A percentile compares a stretch with the other conserved stretches of the same genome.
These are phyloP conservation scores for Trypanosoma rangeli DNA, from an alignment of 208 protist genomes.

Conservation along the genomic window DNA sequence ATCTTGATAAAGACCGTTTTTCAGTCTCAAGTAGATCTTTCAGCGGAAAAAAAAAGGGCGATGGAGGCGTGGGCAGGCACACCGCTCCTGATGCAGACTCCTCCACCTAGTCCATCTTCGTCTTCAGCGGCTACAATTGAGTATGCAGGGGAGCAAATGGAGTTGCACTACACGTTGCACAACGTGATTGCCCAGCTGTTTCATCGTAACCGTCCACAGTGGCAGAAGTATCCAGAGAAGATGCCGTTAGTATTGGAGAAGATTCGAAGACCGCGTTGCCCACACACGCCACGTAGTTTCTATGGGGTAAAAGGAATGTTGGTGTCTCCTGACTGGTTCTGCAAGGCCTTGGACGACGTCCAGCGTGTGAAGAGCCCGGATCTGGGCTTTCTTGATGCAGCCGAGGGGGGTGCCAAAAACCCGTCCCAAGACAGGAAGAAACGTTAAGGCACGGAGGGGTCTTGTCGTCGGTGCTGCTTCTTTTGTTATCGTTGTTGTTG, in stretches of 20 bases:
- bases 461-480: too few relatives aligned
- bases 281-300: slow-evolving; percentile 68
- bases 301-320: slow-evolving; percentile 45
- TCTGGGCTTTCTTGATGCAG: slow-evolving; percentile 40
- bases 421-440: not conserved
- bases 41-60: not conserved
- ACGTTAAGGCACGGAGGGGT: not conserved
- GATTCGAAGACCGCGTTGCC: slow-evolving; percentile 35
- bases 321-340: slow-evolving; percentile 55
- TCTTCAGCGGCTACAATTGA: slow-evolving; percentile 13
- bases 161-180: slow-evolving; percentile 50
- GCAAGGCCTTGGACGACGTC: slow-evolving; percentile 39
- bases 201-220: slow-evolving; percentile 40
- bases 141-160: slow-evolving; percentile 52
- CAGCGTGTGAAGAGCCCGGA: slow-evolving; percentile 46
- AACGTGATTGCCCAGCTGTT: slow-evolving; percentile 56
- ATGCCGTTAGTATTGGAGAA: slow-evolving; percentile 48
- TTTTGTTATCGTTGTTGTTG: not conserved
- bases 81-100: not conserved
- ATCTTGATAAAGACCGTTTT: not conserved
- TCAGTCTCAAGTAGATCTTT: not conserved
- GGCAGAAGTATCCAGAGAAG: slow-evolving; percentile 39
- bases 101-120: not conserved
- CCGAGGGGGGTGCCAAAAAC: slow-evolving; percentile 41
- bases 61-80: slow-evolving; percentile 12